These are phyloP conservation scores for Boletellus ananas DNA, from an alignment of 768 basidiomycete species.

Conservation along the genomic window DNA sequence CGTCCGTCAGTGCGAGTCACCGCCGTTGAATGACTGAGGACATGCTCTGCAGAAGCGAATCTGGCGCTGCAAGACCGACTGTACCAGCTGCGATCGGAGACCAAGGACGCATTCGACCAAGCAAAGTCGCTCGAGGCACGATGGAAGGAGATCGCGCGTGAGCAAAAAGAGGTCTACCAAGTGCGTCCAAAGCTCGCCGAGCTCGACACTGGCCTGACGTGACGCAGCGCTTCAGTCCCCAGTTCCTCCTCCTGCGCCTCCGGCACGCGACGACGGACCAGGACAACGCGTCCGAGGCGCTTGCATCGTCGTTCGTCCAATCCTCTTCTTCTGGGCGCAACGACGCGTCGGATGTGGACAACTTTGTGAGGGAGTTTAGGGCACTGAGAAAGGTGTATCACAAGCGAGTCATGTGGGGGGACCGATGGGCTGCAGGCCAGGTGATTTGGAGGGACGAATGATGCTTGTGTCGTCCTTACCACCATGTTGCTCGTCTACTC, in stretches of 20 bases:
- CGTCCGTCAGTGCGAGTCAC: slow-evolving; percentile 45
- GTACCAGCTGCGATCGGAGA: slow-evolving; percentile 73
- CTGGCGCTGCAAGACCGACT: slow-evolving; percentile 71
- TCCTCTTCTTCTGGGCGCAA: slow-evolving; percentile 36
- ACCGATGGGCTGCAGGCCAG: slow-evolving; percentile 80
- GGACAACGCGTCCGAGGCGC: slow-evolving; percentile 82
- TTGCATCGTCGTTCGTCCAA: slow-evolving; percentile 81
- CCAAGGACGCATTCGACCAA: slow-evolving; percentile 83
- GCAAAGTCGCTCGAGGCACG: slow-evolving; percentile 76
- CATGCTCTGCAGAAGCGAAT: slow-evolving; percentile 57
- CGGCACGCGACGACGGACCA: slow-evolving; percentile 86
- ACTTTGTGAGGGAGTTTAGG: slow-evolving; percentile 85
- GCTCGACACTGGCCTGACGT: slow-evolving; percentile 8
- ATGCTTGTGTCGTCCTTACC: slow-evolving; percentile 2
- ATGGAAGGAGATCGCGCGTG: slow-evolving; percentile 85
- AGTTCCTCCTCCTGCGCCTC: slow-evolving; percentile 85
- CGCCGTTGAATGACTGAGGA: slow-evolving; percentile 4
- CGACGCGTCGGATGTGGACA: slow-evolving; percentile 59
- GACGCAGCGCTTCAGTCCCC: slow-evolving; percentile 71
- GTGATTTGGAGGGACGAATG: slow-evolving; percentile 78
- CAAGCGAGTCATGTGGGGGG: slow-evolving; percentile 87
- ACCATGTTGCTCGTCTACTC: slow-evolving; percentile 21
- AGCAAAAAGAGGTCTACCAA: slow-evolving; percentile 87
- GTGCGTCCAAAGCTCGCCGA: slow-evolving; percentile 36
- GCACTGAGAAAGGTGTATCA: slow-evolving; percentile 88